Evolutionary conservation across 2,329 filamentous ascomycete species (phyloP), one percentile per base, ranked within the genome.

Genomic region (Cryphonectria radicalis): DNA sequence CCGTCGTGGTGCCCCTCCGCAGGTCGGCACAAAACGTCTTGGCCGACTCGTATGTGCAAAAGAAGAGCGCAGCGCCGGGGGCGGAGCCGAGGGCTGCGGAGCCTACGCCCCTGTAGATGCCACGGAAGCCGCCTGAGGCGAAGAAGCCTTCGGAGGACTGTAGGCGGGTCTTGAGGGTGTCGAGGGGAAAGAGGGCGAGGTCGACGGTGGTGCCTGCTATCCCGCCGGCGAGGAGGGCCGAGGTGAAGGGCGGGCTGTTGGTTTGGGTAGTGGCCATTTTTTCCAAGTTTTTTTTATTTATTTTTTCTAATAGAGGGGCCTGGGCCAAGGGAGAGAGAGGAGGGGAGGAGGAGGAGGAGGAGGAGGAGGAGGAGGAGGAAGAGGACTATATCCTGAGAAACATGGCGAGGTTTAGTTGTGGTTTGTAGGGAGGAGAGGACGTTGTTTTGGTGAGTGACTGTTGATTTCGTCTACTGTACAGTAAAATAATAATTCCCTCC

Each of bases 141-240:
- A 93, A 90, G 85, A 97, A 94, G 80, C 92, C 90, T 70, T 87
- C 80, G 64, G 88, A 88, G 74, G 94, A 94, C 84, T 99, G 96
- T 8, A 99, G 93, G 22, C 96, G 94, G 60, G 97, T 99, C 84
- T 99, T 99, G 79, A 99, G 91, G 0, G 96, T 99, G 88, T 99
- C 97, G 86, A 99, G 94, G 0, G 96, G 96, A 85, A 93, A 99
- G 79, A 99, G 93, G 70, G 94, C 94, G 78, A 97, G 91, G 88
- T 99, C 96, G 82, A 98, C 96, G 19, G 95, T 97, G 64, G 96
- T 96, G 79, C 96, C 96, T 76, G 96, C 96, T 75, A 98, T 85
- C 78, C 91, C 96, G 81, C 96, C 96, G 76, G 96, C 94, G 86
- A 91, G 80, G 77, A 91, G 89, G 78, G 89, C 88, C 37, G 87